A percentile compares a stretch with the other conserved stretches of the same genome.
phyloP scores from a whole-genome alignment of 2,329 filamentous ascomycete genomes.

The Alternaria novae-zelandiae region DNA sequence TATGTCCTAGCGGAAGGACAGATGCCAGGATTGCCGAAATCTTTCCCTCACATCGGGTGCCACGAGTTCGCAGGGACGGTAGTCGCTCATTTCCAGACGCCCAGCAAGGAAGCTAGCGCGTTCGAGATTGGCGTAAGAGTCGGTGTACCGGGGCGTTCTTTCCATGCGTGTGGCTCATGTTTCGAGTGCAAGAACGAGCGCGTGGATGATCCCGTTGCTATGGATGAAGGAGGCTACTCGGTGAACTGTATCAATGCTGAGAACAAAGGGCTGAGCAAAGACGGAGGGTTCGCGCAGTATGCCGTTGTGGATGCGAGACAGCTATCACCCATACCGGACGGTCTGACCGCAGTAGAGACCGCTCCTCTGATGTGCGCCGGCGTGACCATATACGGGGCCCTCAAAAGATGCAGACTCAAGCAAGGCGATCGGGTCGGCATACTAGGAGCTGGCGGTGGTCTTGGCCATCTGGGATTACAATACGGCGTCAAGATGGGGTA shows the following conservation, averaged over 20 bases:
- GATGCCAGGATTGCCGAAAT: constrained; percentile 43
- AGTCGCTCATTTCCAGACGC: constrained; percentile 36
- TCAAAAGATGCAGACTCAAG: constrained; percentile 46
- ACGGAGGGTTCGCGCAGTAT: constrained; percentile 54
- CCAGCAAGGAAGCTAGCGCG: constrained; percentile 23
- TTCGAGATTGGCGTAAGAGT: constrained; percentile 44
- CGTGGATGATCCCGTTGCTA: constrained; percentile 31
- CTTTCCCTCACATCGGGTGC: constrained; percentile 54
- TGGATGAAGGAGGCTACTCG: constrained; percentile 50
- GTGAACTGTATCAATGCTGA: constrained; percentile 46
- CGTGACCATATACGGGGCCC: constrained; percentile 51
- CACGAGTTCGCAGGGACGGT: constrained; percentile 57
- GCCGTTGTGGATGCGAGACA: constrained; percentile 53
- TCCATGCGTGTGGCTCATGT: constrained; percentile 51
- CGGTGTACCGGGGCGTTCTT: constrained; percentile 52
- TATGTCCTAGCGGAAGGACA: constrained; percentile 46
- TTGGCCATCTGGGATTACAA: constrained; percentile 42
- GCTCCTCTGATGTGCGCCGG: constrained; percentile 55
- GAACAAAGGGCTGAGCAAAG: constrained; percentile 41
- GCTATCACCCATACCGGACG: constrained; percentile 41
- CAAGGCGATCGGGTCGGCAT: constrained; percentile 49
- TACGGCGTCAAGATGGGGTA: constrained; percentile 44
- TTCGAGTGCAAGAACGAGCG: constrained; percentile 48
- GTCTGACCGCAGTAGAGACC: constrained; percentile 46
- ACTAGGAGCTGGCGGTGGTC: constrained; percentile 47